These are phyloP conservation scores for Alloteropsis semialata DNA, from an alignment of 176 grass and related monocot genomes.

Conservation along the genomic window DNA sequence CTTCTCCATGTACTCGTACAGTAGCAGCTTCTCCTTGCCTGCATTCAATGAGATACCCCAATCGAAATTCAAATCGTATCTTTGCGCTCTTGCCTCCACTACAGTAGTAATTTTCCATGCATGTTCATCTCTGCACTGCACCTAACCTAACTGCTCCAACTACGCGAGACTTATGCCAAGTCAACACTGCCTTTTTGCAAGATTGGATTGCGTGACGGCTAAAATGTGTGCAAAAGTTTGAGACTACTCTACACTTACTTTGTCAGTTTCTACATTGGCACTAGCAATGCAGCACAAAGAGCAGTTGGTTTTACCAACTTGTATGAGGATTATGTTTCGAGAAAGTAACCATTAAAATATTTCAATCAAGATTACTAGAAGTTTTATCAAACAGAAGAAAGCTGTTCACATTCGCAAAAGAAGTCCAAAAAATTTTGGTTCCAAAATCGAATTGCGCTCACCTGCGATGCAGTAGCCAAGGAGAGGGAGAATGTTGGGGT, in stretches of 20 bases:
- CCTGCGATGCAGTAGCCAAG: slow-evolving; percentile 91
- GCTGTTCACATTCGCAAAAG: background rate
- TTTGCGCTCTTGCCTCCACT: background rate
- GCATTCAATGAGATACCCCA: background rate
- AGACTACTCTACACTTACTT: background rate
- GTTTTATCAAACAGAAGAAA: background rate
- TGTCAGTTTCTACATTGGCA: background rate
- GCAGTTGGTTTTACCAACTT: background rate
- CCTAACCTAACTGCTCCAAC: slow-evolving; percentile 41
- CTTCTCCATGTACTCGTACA: slow-evolving; percentile 97
- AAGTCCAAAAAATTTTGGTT: background rate
- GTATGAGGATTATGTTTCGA: background rate
- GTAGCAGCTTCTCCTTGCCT: slow-evolving; percentile 78
- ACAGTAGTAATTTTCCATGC: background rate
- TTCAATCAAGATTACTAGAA: too few species aligned
- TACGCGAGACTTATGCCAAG: background rate
- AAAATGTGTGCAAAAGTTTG: background rate
- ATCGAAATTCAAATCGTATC: slow-evolving; percentile 28
- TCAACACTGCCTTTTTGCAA: slow-evolving; percentile 4
- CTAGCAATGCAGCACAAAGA: background rate
- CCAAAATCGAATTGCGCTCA: background rate
- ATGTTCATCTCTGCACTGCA: background rate
- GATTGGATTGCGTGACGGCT: background rate
- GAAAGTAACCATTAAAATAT: background rate
- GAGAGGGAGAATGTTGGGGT: slow-evolving; percentile 85